phyloP scores from a whole-genome alignment of 2,329 filamentous ascomycete genomes.

The Didymella arachidicola region DNA sequence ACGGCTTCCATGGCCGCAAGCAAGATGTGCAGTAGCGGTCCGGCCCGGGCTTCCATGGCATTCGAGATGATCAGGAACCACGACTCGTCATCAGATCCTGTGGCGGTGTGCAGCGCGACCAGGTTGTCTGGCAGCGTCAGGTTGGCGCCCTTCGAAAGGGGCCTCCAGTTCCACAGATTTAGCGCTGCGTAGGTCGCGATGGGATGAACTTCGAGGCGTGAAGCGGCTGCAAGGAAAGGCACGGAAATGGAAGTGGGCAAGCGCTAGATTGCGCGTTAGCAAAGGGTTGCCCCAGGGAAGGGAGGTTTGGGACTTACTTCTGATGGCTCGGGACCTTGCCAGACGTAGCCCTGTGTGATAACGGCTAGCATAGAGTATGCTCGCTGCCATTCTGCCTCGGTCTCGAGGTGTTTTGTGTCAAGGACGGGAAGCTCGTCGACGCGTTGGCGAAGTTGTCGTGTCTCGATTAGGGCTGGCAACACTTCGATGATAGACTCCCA shows the following conservation, averaged over 20 bases:
- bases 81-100: conserved; percentile 47
- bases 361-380: conserved; percentile 77
- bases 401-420: conserved; percentile 74
- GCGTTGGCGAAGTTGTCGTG: conserved; percentile 73
- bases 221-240: conserved; percentile 39
- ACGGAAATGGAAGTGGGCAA: conserved; percentile 43
- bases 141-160: conserved; percentile 29
- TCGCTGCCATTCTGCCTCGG: conserved; percentile 83
- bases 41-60: conserved; percentile 61
- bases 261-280: conserved; percentile 30
- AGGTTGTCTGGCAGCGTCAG: conserved; percentile 42
- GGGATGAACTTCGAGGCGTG: conserved; percentile 45
- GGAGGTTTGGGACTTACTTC: conserved; percentile 61
- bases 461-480: conserved; percentile 78
- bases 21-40: conserved; percentile 55
- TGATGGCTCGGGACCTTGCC: conserved; percentile 74
- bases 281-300: background rate
- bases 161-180: conserved; percentile 48
- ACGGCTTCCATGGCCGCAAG: conserved; percentile 58
- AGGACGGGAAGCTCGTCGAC: conserved; percentile 78
- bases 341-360: conserved; percentile 79
- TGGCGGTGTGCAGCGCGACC: conserved; percentile 41
- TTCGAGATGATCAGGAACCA: conserved; percentile 62
- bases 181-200: conserved; percentile 47
- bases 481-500: conserved; percentile 84